Base-by-base conservation (phyloP, 768 basidiomycete genomes). In the Calocybe indica region DNA sequence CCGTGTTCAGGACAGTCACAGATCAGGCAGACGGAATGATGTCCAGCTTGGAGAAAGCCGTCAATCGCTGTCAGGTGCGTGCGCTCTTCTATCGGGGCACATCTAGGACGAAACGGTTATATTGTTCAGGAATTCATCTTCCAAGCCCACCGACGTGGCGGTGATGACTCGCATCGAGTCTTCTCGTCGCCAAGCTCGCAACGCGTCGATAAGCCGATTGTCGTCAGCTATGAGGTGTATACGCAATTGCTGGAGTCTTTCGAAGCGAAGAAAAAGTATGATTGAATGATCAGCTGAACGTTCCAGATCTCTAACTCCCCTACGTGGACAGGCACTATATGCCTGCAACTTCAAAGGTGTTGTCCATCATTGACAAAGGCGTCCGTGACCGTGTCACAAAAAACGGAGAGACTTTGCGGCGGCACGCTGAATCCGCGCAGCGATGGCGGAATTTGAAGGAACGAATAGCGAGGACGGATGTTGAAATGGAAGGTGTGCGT, bases 11-110 rank as follows among this genome's bases (percentile, higher is more conserved):
- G 54, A 94, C 90, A 5, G 89, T 92, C 48, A 84, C 91, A 37
- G 87, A 93, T 58, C 94, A 97, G 63, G 94, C 95, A 37, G 91
- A 93, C 62, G 92, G 91, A 22, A 96, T 98, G 95, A 95, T 98
- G 92, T 81, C 81, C 29, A 90, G 89, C 58, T 68, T 99, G 55
- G 91, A 97, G 69, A 98, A 95, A 64, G 92, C 89, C 7, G 83
- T 95, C 38, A 83, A 83, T 58, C 82, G 88, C 54, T 94, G 92
- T 71, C 87, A 90, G 72, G 92, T 91, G 29, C 41, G 33, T 35
- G 42, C 31, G 11, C 42, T 10, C 36, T 12, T 43, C 8, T 32
- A 32, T 43, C 31, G 31, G 42, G 22, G 2, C 22, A 2, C 31
- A 5, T 43, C 1, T 33, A 29, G 31, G 42, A 43, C 13, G 29